Conservation (phyloP, 257 asterid species). For the Catharanthus roseus region DNA sequence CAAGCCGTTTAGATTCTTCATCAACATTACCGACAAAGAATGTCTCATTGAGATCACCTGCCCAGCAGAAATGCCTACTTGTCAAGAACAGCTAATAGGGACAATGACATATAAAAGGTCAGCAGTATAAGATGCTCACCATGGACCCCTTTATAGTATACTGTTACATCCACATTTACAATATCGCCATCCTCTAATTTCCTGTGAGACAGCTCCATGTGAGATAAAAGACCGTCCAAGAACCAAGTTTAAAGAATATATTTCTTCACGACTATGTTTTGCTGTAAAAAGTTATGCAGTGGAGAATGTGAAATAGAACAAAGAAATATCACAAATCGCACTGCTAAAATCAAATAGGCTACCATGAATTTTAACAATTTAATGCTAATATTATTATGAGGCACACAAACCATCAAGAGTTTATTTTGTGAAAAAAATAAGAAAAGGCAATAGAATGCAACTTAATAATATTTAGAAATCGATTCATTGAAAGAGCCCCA, state of each 20-base stretch:
- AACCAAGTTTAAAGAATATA: neutral
- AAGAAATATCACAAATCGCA: neutral
- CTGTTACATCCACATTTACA: constrained; percentile 85
- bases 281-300: neutral
- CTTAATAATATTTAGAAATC: neutral
- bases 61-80: constrained; percentile 19
- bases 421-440: neutral
- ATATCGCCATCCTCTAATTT: constrained; percentile 95
- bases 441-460: neutral
- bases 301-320: neutral
- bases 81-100: constrained; percentile 1
- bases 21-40: constrained; percentile 94
- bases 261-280: neutral
- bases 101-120: neutral
- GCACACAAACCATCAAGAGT: neutral
- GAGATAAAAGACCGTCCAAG: constrained; percentile 9
- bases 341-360: neutral
- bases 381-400: neutral
- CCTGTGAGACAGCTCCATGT: constrained; percentile 39
- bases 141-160: constrained; percentile 88
- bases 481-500: neutral
- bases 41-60: constrained; percentile 94
- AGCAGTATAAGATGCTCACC: constrained; percentile 35
- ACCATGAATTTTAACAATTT: neutral
- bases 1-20: constrained; percentile 72